These are phyloP conservation scores for Pulveroboletus sp. DNA, from an alignment of 768 basidiomycete genomes.

Conservation along the genomic window DNA sequence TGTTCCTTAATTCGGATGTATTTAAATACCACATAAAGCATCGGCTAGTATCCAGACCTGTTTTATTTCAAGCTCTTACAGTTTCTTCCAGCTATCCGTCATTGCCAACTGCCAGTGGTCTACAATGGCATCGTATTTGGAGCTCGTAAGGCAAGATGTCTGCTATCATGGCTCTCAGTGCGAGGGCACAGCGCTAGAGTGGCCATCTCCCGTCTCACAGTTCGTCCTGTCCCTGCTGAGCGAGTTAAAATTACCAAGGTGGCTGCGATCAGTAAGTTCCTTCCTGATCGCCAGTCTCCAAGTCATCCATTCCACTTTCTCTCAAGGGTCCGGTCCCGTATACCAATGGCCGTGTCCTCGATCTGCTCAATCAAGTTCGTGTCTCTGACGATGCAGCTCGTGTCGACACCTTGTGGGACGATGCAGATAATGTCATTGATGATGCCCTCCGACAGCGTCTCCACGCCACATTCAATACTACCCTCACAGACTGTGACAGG, in stretches of 20 bases:
- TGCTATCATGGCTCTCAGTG: no score
- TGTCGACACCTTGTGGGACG: neutral
- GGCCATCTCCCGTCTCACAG: no score
- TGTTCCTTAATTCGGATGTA: no score
- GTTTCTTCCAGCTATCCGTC: no score
- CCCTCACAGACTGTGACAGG: slow-evolving; percentile 5
- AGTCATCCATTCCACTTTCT: neutral
- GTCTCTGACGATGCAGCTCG: neutral
- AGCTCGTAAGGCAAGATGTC: no score
- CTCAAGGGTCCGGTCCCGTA: neutral
- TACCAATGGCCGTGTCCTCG: neutral
- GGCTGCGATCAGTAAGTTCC: slow-evolving; percentile 2
- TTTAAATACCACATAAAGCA: no score
- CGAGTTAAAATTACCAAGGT: slow-evolving; percentile 1
- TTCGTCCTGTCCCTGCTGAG: neutral
- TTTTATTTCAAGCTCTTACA: no score
- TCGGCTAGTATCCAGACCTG: no score
- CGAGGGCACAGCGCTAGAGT: no score
- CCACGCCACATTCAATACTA: neutral
- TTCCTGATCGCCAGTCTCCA: no score
- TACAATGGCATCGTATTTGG: no score
- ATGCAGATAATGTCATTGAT: neutral
- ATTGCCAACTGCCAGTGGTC: no score
- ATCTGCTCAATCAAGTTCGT: neutral
- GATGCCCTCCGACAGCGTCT: neutral